Evolutionary conservation across 2,329 filamentous ascomycete species (phyloP), one percentile per base, ranked within the genome.

Genomic region (Macroventuria anomochaeta): DNA sequence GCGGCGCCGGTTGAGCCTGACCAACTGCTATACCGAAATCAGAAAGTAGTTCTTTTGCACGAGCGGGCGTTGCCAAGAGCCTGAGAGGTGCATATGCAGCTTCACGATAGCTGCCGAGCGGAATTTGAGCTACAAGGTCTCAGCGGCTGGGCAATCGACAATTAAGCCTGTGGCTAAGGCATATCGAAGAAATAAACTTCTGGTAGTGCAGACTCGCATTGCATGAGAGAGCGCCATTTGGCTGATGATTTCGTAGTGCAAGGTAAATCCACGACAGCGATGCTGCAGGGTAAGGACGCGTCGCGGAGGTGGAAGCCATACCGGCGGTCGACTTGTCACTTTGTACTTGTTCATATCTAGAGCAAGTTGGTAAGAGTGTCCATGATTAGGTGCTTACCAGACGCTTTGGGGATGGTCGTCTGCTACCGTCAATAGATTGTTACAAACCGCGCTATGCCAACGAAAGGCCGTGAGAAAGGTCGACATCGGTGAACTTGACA

Each of bases 41-140:
- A n/a, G 33, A 21, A 44, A 43, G 21, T 36, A n/a, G 17, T n/a
- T 42, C 6, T 7, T 15, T 33, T 36, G 25, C 41, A 29, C n/a
- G 15, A 26, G 51, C 13, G 15, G 51, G 44, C 44, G 44, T 54
- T 54, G 51, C 46, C 44, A 54, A 54, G 51, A 11, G n/a, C 21
- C 13, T 13, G n/a, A 12, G 12, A 28, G 1, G 6, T 36, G 23
- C 29, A 34, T 48, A 20, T 28, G 37, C 37, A 41, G 21, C 37
- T 48, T 25, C 15, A 28, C 21, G 2, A 25, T 48, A 18, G 37
- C 28, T 41, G 13, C 18, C 11, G 12, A 12, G 3, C 44, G 44
- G 46, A 54, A 29, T 36, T 31, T 7, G 11, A 40, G 44, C 44
- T 39, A 40, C 28, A 48, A 12, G 32, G 20, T 12, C 17, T 38